Base-by-base conservation (phyloP, 2,329 filamentous ascomycete genomes). In the Pseudocercospora pini-densiflorae region DNA sequence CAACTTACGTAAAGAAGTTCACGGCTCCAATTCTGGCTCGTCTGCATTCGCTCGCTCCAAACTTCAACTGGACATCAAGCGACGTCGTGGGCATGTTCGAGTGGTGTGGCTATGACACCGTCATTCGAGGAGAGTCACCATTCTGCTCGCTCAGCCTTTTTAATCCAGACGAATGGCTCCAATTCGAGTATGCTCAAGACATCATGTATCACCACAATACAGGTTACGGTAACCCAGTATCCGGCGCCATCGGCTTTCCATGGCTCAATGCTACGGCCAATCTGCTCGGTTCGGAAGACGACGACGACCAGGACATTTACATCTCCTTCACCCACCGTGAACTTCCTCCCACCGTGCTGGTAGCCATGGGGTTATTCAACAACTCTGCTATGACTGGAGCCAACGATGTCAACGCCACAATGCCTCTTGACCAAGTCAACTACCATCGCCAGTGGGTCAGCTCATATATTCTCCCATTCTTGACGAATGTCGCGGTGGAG, bases 311-410 rank as follows among this genome's bases (percentile, higher is more conserved):
- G 72, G 87, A 90, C 63, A 81, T 91, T 7, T 89, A 88, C 73
- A 82, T 91, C 47, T 88, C 87, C 61, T 91, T 91, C 79, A 91
- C 89, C 0, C 89, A 91, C 75, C 86, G 89, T 21, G 89, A 91
- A 75, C 79, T 91, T 2, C 89, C 89, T 1, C 89, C 89, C 0
- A 88, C 87, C 65, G 87, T 90, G 1, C 79, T 88, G 1, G 89
- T 90, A 1, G 88, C 89, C 0, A 83, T 91, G 77, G 89, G 89
- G 0, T 81, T 92, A 4, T 91, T 90, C 82, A 91, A 91, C 80
- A 90, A 90, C 77, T 88, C 87, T 2, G 83, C 81, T 0, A 85
- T 84, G 66, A 81, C 83, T 2, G 84, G 84, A 9, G 79, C 81
- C 0, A 82, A 84, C 63, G 76, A 84, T 14, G 79, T 87, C 70